Evolutionary conservation across 23 red algal species (phyloP).

Genomic region (Agarophyton chilense): DNA sequence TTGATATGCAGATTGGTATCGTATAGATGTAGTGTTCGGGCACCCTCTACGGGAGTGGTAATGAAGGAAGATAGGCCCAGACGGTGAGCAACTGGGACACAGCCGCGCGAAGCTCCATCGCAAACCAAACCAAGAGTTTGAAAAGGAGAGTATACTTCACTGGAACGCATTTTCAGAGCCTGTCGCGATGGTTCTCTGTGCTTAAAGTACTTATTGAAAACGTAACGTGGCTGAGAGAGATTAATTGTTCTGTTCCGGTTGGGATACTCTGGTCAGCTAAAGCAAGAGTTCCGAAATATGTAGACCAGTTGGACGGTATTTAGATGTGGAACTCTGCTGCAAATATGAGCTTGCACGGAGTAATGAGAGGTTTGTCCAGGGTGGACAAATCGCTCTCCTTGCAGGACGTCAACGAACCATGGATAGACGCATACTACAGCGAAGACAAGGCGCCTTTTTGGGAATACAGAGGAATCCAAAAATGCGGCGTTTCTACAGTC

Average conservation of each 20-base stretch:
- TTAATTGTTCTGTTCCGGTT: neutral
- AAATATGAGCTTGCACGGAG: too few species aligned
- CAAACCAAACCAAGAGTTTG: constrained; percentile 76
- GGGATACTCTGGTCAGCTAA: neutral
- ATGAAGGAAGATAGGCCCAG: constrained; percentile 75
- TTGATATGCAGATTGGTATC: constrained; percentile 71
- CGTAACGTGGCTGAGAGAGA: neutral
- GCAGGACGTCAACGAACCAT: too few species aligned
- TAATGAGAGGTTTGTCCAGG: too few species aligned
- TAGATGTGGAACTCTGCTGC: too few species aligned
- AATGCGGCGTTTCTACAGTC: too few species aligned
- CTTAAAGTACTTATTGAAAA: neutral
- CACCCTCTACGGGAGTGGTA: constrained; percentile 63
- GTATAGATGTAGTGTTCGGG: constrained; percentile 80
- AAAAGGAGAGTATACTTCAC: constrained; percentile 15
- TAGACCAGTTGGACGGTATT: too few species aligned
- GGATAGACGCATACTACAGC: too few species aligned
- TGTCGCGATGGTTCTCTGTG: neutral
- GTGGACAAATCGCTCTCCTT: too few species aligned
- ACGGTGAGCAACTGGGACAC: constrained; percentile 38
- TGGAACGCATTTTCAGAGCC: neutral
- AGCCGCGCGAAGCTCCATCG: constrained; percentile 36
- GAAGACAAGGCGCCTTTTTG: too few species aligned
- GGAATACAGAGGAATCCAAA: too few species aligned
- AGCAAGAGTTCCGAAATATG: neutral